phyloP scores from a whole-genome alignment of 139 green algal genomes.

The Raphidocelis subcapitata region DNA sequence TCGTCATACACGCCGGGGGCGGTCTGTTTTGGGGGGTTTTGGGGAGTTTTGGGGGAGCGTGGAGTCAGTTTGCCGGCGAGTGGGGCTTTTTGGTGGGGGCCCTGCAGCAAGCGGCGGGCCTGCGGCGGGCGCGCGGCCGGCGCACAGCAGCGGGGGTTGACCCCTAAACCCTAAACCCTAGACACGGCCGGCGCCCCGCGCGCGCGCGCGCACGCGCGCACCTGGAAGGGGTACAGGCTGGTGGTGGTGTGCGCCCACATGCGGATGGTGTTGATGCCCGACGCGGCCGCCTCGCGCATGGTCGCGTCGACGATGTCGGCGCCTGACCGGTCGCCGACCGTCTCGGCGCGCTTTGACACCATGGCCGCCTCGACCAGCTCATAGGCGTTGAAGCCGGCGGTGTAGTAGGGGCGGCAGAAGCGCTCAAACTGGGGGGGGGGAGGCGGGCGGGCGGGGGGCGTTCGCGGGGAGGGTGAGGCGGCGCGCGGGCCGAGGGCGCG shows the following conservation, averaged over 20 bases:
- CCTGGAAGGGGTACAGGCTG: constrained; percentile 58
- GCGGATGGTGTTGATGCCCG: constrained; percentile 65
- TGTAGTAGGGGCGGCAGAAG: constrained; percentile 60
- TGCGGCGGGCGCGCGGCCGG: too few relatives aligned
- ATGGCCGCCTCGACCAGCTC: constrained; percentile 33
- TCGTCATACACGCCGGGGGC: constrained; percentile 63
- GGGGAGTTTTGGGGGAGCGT: too few relatives aligned
- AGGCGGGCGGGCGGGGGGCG: not conserved
- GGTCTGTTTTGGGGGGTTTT: constrained; percentile 31
- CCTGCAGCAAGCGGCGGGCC: too few relatives aligned
- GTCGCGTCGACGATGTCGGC: constrained; percentile 36
- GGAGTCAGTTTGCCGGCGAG: too few relatives aligned
- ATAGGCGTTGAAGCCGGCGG: constrained; percentile 61
- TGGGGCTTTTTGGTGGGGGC: too few relatives aligned
- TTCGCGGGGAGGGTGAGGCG: too few relatives aligned
- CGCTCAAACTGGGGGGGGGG: constrained; percentile 42
- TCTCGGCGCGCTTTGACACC: constrained; percentile 28
- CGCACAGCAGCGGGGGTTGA: too few relatives aligned
- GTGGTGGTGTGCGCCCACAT: constrained; percentile 69
- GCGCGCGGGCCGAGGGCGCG: not conserved
- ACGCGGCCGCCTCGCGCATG: constrained; percentile 35
- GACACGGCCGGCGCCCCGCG: too few relatives aligned
- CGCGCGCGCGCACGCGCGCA: too few relatives aligned
- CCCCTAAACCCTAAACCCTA: too few relatives aligned
- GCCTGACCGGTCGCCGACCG: constrained; percentile 25